Conservation (phyloP, 2,329 filamentous ascomycete genomes). For the Hypoxylon sp. region DNA sequence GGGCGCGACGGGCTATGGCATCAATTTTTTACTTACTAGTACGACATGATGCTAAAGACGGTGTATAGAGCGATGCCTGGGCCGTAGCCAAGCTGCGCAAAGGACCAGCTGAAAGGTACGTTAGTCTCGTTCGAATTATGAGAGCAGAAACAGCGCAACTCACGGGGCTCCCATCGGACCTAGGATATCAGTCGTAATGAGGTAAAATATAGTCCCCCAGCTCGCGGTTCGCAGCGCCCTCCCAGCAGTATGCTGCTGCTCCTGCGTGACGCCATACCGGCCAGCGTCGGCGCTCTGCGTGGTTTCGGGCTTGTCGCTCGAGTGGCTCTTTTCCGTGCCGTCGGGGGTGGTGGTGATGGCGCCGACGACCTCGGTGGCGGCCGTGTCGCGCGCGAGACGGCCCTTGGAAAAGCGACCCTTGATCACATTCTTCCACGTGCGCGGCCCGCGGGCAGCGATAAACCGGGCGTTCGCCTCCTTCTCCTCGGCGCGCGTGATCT, state of each 20-base stretch:
- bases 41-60: conserved; percentile 53
- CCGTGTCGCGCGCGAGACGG: not conserved
- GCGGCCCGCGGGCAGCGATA: conserved; percentile 18
- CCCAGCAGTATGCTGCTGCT: conserved; percentile 57
- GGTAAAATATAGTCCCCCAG: conserved; percentile 56
- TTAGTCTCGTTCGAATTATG: conserved; percentile 25
- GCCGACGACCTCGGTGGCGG: not conserved
- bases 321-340: conserved; percentile 16
- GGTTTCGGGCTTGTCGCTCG: not conserved
- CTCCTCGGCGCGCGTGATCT: conserved; percentile 37
- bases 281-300: not conserved
- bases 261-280: conserved; percentile 42
- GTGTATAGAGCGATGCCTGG: conserved; percentile 56
- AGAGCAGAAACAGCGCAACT: conserved; percentile 14
- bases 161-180: conserved; percentile 52
- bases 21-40: conserved; percentile 40
- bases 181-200: conserved; percentile 59
- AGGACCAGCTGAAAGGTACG: conserved; percentile 24
- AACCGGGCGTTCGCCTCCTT: conserved; percentile 28
- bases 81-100: conserved; percentile 50
- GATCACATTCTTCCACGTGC: conserved; percentile 21
- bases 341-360: conserved; percentile 1
- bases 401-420: conserved; percentile 24
- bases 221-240: conserved; percentile 56
- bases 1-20: not conserved